A percentile compares a stretch with the other conserved stretches of the same genome.
These are phyloP conservation scores for Leccinum subtestaceum DNA, from an alignment of 768 basidiomycete species.

Conservation along the genomic window DNA sequence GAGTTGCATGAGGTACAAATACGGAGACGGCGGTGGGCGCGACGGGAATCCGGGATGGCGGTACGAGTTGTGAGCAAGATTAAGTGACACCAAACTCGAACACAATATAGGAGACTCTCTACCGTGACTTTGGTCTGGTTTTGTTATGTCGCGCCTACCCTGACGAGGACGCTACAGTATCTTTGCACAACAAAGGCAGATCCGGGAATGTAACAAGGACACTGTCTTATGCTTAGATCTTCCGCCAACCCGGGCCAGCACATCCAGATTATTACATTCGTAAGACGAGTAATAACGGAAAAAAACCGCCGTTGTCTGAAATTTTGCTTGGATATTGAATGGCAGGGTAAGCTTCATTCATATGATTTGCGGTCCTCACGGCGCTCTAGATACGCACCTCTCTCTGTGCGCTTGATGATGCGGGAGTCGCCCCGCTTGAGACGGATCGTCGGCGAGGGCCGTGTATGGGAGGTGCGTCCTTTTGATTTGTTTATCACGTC, in stretches of 20 bases:
- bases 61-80: too few species aligned
- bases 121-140: too few species aligned
- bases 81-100: too few species aligned
- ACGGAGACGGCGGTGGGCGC: too few species aligned
- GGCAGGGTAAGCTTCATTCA: conserved; percentile 35
- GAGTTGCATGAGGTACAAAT: too few species aligned
- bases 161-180: too few species aligned
- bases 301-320: background rate
- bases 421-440: conserved; percentile 39
- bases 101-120: too few species aligned
- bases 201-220: too few species aligned
- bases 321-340: conserved; percentile 24
- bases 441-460: conserved; percentile 47
- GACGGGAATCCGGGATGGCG: too few species aligned
- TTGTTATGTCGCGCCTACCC: too few species aligned
- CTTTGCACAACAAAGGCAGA: too few species aligned
- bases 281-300: background rate
- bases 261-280: background rate
- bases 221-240: background rate
- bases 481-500: background rate
- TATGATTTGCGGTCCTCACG: conserved; percentile 87
- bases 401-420: conserved; percentile 42
- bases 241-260: background rate
- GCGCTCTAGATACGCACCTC: conserved; percentile 75
- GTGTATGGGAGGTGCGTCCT: conserved; percentile 53